phyloP scores from a whole-genome alignment of 306 rosid genomes.

The Geum urbanum region DNA sequence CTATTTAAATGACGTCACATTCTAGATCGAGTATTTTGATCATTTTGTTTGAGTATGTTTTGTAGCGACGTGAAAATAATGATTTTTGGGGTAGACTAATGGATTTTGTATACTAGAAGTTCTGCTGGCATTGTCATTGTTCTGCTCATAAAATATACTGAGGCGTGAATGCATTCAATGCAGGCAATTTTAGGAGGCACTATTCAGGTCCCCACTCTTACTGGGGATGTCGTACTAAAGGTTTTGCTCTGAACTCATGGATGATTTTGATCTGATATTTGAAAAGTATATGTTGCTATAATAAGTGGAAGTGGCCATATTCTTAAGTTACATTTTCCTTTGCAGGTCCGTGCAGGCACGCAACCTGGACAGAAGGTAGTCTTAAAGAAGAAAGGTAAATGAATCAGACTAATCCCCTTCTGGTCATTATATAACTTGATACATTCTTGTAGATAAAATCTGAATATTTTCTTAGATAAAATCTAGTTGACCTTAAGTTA shows the following conservation, averaged over 20 bases:
- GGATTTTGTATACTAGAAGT: neutral
- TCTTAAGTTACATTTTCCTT: conserved; percentile 18
- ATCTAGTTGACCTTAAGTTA: neutral
- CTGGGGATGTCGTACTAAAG: conserved; percentile 86
- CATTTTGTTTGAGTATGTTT: neutral
- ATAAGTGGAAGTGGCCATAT: neutral
- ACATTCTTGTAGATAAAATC: neutral
- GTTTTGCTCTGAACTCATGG: conserved; percentile 37
- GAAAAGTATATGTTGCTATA: neutral
- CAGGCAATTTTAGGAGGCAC: conserved; percentile 95
- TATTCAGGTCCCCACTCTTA: conserved; percentile 79
- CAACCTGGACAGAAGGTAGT: conserved; percentile 91
- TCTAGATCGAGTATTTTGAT: neutral
- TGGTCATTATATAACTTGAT: neutral
- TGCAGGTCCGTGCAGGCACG: conserved; percentile 80
- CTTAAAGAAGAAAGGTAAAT: conserved; percentile 86
- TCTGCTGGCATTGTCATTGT: neutral
- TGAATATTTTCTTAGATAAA: neutral
- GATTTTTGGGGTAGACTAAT: too few relatives aligned
- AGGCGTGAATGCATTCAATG: conserved; percentile 9
- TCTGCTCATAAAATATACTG: neutral
- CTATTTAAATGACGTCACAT: neutral
- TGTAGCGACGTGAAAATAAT: neutral
- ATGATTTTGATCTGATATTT: neutral
- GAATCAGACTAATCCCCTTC: conserved; percentile 2